A percentile compares a stretch with the other conserved stretches of the same genome.
phyloP scores from a whole-genome alignment of 2,329 filamentous ascomycete genomes.

The Tolypocladium cylindrosporum region DNA sequence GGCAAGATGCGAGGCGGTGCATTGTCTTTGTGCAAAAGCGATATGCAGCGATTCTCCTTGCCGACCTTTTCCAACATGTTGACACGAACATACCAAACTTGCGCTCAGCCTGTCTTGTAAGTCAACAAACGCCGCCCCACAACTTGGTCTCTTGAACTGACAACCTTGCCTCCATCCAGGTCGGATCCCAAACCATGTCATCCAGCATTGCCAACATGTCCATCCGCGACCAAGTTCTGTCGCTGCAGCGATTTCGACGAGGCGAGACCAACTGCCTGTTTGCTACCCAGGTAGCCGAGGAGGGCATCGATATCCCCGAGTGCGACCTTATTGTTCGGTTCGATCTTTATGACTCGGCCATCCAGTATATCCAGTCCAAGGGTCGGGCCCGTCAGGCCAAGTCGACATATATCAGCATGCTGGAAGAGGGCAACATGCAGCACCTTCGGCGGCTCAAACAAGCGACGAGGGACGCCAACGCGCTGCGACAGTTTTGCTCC shows the following conservation, averaged over 20 bases:
- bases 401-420: conserved; percentile 78
- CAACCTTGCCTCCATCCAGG: conserved; percentile 10
- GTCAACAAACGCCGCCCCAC: conserved; percentile 5
- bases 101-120: conserved; percentile 51
- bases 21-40: conserved; percentile 82
- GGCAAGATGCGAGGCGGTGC: conserved; percentile 43
- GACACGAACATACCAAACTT: conserved; percentile 48
- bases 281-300: conserved; percentile 57
- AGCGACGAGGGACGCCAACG: conserved; percentile 47
- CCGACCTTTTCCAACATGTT: conserved; percentile 52
- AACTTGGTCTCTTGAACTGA: not conserved
- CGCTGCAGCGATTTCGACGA: conserved; percentile 53
- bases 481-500: conserved; percentile 68
- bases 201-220: conserved; percentile 53
- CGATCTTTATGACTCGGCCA: conserved; percentile 80
- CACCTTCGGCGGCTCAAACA: conserved; percentile 50
- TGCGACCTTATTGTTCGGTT: conserved; percentile 65
- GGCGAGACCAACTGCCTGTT: conserved; percentile 55
- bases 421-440: conserved; percentile 57
- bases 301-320: conserved; percentile 58
- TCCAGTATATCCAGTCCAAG: conserved; percentile 89
- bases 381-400: conserved; percentile 70
- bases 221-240: conserved; percentile 63
- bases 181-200: conserved; percentile 17
- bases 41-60: conserved; percentile 65